phyloP scores from a whole-genome alignment of 495 filamentous ascomycete genomes.

The Penicillium argentinense region DNA sequence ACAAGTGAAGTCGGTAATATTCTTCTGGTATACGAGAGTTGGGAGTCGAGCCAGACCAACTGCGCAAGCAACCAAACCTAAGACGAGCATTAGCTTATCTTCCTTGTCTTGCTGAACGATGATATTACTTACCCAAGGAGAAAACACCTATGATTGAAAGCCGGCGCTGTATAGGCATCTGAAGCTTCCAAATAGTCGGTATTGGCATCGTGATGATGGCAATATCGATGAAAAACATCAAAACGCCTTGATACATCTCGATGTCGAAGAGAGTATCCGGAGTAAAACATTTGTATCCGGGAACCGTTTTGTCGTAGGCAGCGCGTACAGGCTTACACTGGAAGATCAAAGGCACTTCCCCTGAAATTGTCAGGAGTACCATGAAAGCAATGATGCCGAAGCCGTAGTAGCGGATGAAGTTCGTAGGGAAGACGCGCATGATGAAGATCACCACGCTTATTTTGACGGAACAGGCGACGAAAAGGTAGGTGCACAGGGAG shows the following conservation, averaged over 20 bases:
- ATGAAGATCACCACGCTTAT: conserved; percentile 18
- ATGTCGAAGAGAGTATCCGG: conserved; percentile 11
- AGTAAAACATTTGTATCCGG: conserved; percentile 10
- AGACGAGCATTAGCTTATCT: no score
- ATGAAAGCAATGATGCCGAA: conserved; percentile 14
- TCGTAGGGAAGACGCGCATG: conserved; percentile 20
- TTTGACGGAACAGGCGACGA: conserved; percentile 18
- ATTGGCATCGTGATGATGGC: conserved; percentile 52
- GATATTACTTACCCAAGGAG: conserved; percentile 34
- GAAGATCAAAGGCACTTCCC: conserved; percentile 12
- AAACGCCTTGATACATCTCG: conserved; percentile 17
- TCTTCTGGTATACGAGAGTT: conserved; percentile 1
- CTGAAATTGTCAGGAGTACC: conserved; percentile 13
- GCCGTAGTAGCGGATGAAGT: conserved; percentile 7
- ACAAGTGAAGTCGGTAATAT: conserved; percentile 6
- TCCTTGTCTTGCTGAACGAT: not conserved
- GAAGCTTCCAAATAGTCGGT: conserved; percentile 41
- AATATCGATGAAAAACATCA: conserved; percentile 46
- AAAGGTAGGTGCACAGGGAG: conserved; percentile 15
- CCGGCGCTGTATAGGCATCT: conserved; percentile 46
- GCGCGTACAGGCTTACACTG: conserved; percentile 20
- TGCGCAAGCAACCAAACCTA: conserved; percentile 1
- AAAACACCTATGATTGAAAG: conserved; percentile 51
- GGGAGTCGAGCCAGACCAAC: conserved; percentile 2
- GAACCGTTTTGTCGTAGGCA: conserved; percentile 12